Conservation (phyloP, 1,284 basidiomycete species). For the Porodaedalea pini region DNA sequence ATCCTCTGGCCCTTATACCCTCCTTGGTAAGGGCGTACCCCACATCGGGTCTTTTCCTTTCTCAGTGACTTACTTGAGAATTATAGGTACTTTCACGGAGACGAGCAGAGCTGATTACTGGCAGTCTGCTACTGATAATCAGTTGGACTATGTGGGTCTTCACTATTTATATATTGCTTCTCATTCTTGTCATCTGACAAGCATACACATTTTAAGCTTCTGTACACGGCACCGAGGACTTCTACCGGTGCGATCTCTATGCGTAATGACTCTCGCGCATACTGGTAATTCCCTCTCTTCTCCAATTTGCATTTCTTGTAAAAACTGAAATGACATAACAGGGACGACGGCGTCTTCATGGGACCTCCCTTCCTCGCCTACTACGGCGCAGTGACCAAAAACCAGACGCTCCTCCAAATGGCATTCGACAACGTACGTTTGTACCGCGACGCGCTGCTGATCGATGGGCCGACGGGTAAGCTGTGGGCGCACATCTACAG, state of each 20-base stretch:
- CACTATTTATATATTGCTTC: neutral
- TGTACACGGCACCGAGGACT: conserved; percentile 41
- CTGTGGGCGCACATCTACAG: conserved; percentile 49
- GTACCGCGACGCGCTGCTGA: conserved; percentile 42
- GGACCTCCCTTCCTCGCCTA: conserved; percentile 59
- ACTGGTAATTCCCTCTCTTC: conserved; percentile 36
- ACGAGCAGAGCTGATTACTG: conserved; percentile 24
- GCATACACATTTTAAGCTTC: conserved; percentile 29
- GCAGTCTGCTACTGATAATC: conserved; percentile 24
- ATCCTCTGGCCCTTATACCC: conserved; percentile 28
- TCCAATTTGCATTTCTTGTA: neutral
- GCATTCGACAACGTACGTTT: conserved; percentile 46
- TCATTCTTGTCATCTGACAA: neutral
- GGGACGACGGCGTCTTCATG: conserved; percentile 62
- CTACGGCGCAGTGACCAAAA: conserved; percentile 43
- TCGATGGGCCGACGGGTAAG: conserved; percentile 32
- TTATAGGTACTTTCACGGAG: conserved; percentile 27
- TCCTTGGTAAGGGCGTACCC: conserved; percentile 25
- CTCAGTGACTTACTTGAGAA: neutral
- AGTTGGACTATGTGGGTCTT: conserved; percentile 28
- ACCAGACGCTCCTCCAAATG: conserved; percentile 40
- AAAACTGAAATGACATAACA: conserved; percentile 26
- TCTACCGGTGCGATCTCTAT: conserved; percentile 53
- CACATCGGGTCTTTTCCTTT: neutral
- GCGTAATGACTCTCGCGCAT: conserved; percentile 37